A percentile compares a stretch with the other conserved stretches of the same genome.
phyloP scores from a whole-genome alignment of 2,329 filamentous ascomycete genomes.

The Phyllosticta citrichinensis region DNA sequence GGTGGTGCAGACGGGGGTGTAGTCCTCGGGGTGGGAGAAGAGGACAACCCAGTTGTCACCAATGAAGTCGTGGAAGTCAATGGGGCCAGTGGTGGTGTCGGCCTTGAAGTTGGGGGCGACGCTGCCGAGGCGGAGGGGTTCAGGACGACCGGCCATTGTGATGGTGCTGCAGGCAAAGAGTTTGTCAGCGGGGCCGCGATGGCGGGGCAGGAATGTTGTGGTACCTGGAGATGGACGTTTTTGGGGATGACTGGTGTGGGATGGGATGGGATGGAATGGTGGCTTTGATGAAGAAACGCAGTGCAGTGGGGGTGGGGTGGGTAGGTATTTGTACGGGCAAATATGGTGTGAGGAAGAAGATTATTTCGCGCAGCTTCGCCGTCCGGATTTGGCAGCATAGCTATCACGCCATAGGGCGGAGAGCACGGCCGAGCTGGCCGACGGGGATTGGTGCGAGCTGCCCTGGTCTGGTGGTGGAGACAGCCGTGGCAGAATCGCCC shows the following conservation, averaged over 20 bases:
- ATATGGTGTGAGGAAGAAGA: conserved; percentile 9
- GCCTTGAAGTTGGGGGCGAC: conserved; percentile 75
- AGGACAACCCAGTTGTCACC: conserved; percentile 71
- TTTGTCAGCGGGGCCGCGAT: background rate
- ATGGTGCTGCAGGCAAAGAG: background rate
- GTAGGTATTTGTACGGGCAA: conserved; percentile 6
- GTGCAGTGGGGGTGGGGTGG: background rate
- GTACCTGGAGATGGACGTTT: background rate
- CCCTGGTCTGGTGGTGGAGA: no score
- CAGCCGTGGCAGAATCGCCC: no score
- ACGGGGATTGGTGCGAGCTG: background rate
- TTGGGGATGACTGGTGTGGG: background rate
- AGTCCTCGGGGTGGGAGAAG: conserved; percentile 79
- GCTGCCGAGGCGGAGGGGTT: conserved; percentile 53
- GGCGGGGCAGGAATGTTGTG: background rate
- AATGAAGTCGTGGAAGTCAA: conserved; percentile 76
- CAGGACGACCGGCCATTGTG: conserved; percentile 16
- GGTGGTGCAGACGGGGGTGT: conserved; percentile 91
- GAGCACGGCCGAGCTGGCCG: no score
- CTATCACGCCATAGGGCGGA: no score
- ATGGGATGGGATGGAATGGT: background rate
- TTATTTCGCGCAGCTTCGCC: background rate
- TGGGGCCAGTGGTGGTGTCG: conserved; percentile 66
- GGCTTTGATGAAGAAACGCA: background rate
- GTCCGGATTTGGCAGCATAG: background rate